These are phyloP conservation scores for Xerocomus spinulosus DNA, from an alignment of 768 basidiomycete species.

Conservation along the genomic window DNA sequence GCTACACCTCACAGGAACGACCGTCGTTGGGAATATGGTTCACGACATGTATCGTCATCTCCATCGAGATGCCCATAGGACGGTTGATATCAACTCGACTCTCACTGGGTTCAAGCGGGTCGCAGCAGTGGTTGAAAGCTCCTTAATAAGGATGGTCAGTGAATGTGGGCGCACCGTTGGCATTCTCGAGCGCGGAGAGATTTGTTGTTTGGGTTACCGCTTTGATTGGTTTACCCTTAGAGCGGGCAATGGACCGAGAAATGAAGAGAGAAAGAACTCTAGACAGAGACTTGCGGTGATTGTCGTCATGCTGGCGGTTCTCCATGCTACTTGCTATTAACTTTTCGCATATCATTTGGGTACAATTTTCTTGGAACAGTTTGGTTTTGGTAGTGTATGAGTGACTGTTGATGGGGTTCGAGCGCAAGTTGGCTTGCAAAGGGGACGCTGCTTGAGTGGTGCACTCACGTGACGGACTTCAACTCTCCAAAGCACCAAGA, in stretches of 20 bases:
- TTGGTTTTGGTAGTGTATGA: neutral
- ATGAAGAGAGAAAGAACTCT: constrained; percentile 43
- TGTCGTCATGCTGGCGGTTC: constrained; percentile 4
- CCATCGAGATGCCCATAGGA: constrained; percentile 37
- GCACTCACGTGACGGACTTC: constrained; percentile 3
- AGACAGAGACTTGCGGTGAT: constrained; percentile 30
- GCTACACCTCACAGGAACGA: constrained; percentile 23
- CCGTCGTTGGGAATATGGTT: constrained; percentile 38
- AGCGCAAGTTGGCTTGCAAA: no score
- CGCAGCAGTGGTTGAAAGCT: constrained; percentile 44
- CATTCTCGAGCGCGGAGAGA: constrained; percentile 41
- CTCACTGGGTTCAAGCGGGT: constrained; percentile 36
- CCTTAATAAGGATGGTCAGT: constrained; percentile 46
- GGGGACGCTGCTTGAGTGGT: no score
- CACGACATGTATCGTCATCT: constrained; percentile 51
- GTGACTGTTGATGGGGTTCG: no score
- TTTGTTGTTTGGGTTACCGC: constrained; percentile 32
- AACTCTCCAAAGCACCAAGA: neutral
- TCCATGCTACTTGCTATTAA: neutral
- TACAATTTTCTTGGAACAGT: no score
- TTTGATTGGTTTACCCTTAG: constrained; percentile 57
- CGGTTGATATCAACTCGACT: constrained; percentile 31
- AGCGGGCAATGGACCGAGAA: constrained; percentile 35
- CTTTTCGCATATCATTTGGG: no score
- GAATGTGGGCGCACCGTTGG: constrained; percentile 48